Percentiles rank a stretch among this genome's conserved stretches.
These are phyloP conservation scores for Heterotrichella gracilis DNA, from an alignment of 352 stramenopile species.

Conservation along the genomic window DNA sequence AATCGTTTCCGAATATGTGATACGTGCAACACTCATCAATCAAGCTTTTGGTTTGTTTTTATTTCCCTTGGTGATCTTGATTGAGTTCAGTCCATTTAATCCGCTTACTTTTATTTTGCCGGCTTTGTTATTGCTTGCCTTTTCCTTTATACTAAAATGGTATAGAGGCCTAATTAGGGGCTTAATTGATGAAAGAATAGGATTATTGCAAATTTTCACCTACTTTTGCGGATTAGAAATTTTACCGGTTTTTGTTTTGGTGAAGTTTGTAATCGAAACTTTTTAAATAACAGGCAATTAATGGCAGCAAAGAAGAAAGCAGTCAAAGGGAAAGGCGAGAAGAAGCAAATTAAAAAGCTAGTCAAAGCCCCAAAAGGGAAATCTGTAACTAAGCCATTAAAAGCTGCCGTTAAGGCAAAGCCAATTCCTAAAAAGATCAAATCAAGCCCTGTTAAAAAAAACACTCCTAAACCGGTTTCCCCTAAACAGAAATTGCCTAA, in stretches of 20 bases:
- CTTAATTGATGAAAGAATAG: not conserved
- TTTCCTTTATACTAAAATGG: not conserved
- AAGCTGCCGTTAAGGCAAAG: too few relatives aligned
- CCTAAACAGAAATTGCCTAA: too few relatives aligned
- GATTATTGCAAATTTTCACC: not conserved
- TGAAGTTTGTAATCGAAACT: not conserved
- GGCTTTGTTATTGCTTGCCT: not conserved
- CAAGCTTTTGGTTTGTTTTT: constrained; percentile 8
- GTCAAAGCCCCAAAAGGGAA: not conserved
- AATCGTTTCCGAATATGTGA: constrained; percentile 1
- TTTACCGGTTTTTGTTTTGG: constrained; percentile 1
- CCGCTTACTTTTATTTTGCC: not conserved
- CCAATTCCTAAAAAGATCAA: too few relatives aligned
- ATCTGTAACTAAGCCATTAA: too few relatives aligned
- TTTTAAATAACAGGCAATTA: not conserved
- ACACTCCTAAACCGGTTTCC: too few relatives aligned
- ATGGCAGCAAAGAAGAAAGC: not conserved
- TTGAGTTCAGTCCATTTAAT: not conserved
- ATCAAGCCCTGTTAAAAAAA: too few relatives aligned
- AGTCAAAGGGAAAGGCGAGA: not conserved
- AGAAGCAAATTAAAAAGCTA: not conserved
- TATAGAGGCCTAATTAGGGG: not conserved
- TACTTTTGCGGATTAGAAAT: constrained; percentile 1
- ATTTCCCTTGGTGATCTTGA: not conserved
- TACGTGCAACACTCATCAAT: not conserved